Percentiles rank a stretch among this genome's conserved stretches.
Evolutionary conservation across 139 green algal species (phyloP).

Genomic region (Ulvella scutata): DNA sequence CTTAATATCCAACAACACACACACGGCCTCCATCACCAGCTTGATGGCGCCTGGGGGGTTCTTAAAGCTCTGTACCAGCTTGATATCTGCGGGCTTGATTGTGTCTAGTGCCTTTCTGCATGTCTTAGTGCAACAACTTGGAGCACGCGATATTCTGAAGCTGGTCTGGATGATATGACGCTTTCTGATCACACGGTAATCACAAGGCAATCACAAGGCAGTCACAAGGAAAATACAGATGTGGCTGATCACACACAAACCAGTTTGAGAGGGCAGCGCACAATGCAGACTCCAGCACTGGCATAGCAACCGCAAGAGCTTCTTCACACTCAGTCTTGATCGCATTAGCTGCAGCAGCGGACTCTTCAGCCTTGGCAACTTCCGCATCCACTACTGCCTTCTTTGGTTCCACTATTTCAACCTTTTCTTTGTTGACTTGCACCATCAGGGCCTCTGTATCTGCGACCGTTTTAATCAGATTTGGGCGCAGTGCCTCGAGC

Average conservation of each 20-base stretch:
- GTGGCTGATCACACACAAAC: too few relatives aligned
- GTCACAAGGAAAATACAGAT: too few relatives aligned
- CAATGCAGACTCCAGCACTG: conserved; percentile 21
- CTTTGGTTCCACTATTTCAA: conserved; percentile 53
- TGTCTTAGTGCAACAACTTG: too few relatives aligned
- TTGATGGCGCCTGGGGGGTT: conserved; percentile 28
- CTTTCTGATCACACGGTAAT: too few relatives aligned
- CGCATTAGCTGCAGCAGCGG: conserved; percentile 20
- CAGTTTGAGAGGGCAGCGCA: neutral
- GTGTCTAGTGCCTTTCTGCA: conserved; percentile 42
- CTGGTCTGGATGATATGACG: too few relatives aligned
- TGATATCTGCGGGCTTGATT: conserved; percentile 49
- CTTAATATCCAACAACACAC: conserved; percentile 35
- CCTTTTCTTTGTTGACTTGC: conserved; percentile 38
- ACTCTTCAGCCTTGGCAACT: conserved; percentile 19
- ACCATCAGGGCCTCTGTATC: conserved; percentile 45
- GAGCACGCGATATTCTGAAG: too few relatives aligned
- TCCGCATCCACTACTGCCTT: conserved; percentile 40
- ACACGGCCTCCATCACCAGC: conserved; percentile 32
- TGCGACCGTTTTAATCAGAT: conserved; percentile 26
- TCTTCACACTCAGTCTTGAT: conserved; percentile 36
- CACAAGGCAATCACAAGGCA: too few relatives aligned
- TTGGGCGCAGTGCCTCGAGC: conserved; percentile 27
- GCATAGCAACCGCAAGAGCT: conserved; percentile 25
- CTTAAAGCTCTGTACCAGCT: conserved; percentile 39